Base-by-base conservation (phyloP, 768 basidiomycete genomes). In the Amanita thiersii region DNA sequence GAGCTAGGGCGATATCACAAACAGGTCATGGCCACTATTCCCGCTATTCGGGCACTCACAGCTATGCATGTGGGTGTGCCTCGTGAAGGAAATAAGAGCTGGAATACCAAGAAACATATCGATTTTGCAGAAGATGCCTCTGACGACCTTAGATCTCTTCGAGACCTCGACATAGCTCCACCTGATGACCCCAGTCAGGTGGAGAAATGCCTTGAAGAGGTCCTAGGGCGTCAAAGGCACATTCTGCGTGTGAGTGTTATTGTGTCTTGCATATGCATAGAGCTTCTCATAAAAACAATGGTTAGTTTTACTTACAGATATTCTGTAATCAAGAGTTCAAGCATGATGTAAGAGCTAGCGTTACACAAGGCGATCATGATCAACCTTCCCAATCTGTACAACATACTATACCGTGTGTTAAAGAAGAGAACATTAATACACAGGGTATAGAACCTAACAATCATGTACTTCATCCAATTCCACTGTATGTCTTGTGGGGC, bases 281-380 rank as follows among this genome's bases (percentile, higher is more conserved):
- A n/a, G n/a, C n/a, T n/a, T n/a, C 3, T 19, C 8, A 6, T 35
- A 10, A 39, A 35, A 2, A 17, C 8, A 23, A 37, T 26, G 19
- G 34, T n/a, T 41, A 56, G 56, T 46, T 49, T 37, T 52, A 53
- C 24, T 26, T 52, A 29, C 28, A 30, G 30, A 43, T 34, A 37
- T 48, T 43, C 19, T 49, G 32, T n/a, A n/a, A n/a, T n/a, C n/a
- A n/a, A n/a, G n/a, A n/a, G n/a, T n/a, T n/a, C n/a, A n/a, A n/a
- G n/a, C n/a, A n/a, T n/a, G n/a, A n/a, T n/a, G n/a, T n/a, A n/a
- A n/a, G n/a, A n/a, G n/a, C n/a, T n/a, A n/a, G n/a, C n/a, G n/a
- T n/a, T n/a, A n/a, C n/a, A n/a, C n/a, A n/a, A n/a, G n/a, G n/a
- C n/a, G n/a, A n/a, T n/a, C n/a, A n/a, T n/a, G n/a, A n/a, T n/a